A percentile compares a stretch with the other conserved stretches of the same genome.
Evolutionary conservation across 2,329 filamentous ascomycete species (phyloP).

Genomic region (Penicillium sp.): DNA sequence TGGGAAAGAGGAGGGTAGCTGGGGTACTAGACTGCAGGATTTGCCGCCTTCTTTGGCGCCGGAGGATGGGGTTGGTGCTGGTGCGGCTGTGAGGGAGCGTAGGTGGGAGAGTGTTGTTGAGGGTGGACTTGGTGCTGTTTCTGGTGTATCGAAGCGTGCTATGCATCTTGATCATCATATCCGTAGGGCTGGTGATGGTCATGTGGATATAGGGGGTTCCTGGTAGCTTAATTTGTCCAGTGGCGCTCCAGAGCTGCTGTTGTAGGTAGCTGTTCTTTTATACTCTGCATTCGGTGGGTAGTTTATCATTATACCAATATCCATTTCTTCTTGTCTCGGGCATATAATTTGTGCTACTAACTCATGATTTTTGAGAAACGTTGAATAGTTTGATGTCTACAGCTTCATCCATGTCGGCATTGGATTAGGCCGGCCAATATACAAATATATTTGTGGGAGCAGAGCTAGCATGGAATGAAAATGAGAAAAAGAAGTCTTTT

Average conservation of each 20-base stretch:
- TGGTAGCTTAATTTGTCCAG: not conserved
- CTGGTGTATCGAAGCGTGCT: not conserved
- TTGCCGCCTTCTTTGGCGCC: constrained; percentile 57
- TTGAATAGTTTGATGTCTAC: not conserved
- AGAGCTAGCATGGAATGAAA: not conserved
- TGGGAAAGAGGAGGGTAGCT: constrained; percentile 60
- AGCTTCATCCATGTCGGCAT: no score
- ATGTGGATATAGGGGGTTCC: not conserved
- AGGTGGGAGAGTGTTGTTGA: not conserved
- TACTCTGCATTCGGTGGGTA: not conserved
- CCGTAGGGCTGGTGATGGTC: not conserved
- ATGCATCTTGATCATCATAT: not conserved
- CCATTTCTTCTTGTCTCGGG: no score
- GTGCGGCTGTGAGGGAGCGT: not conserved
- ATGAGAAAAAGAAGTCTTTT: not conserved
- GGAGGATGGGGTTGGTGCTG: not conserved
- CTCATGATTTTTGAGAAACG: not conserved
- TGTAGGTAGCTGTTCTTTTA: not conserved
- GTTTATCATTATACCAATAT: not conserved
- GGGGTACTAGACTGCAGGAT: constrained; percentile 61
- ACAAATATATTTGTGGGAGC: not conserved
- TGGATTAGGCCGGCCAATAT: no score
- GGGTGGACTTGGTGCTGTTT: not conserved
- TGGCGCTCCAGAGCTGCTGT: not conserved
- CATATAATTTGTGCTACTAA: no score